Percentiles rank a stretch among this genome's conserved stretches.
Conservation (phyloP, 2,329 filamentous ascomycete genomes). For the Colletotrichum tamarilloi region DNA sequence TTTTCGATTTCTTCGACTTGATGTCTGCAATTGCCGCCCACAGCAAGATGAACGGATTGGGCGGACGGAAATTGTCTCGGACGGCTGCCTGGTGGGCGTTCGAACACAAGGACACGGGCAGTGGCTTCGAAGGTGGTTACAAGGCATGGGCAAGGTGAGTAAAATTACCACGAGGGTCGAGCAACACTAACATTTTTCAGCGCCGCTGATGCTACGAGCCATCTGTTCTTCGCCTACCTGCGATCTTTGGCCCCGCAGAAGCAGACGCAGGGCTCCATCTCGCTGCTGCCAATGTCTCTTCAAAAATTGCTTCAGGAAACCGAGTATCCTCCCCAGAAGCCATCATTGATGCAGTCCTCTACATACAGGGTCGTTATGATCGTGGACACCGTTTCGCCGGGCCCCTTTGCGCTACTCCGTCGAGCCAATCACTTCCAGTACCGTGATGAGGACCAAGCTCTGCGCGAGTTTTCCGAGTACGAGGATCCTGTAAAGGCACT, state of each 20-base stretch:
- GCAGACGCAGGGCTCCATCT: constrained; percentile 80
- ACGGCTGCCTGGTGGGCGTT: constrained; percentile 99
- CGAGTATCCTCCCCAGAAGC: constrained; percentile 88
- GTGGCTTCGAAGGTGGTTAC: constrained; percentile 95
- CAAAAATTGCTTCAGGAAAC: constrained; percentile 92
- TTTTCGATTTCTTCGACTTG: constrained; percentile 96
- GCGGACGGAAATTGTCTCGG: constrained; percentile 91
- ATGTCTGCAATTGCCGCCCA: constrained; percentile 91
- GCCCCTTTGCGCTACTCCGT: constrained; percentile 89
- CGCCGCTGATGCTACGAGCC: constrained; percentile 94
- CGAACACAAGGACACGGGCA: constrained; percentile 86
- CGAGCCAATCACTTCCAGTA: constrained; percentile 97
- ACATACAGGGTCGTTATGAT: constrained; percentile 97
- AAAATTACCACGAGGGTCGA: not conserved
- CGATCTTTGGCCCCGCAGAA: constrained; percentile 88
- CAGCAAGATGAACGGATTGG: constrained; percentile 91
- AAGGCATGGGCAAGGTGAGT: constrained; percentile 84
- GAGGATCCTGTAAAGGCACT: constrained; percentile 89
- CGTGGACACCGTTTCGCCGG: constrained; percentile 93
- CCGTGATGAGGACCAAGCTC: constrained; percentile 84
- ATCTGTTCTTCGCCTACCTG: constrained; percentile 97
- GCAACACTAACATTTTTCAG: constrained; percentile 58
- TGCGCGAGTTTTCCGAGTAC: constrained; percentile 87
- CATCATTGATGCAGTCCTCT: constrained; percentile 78
- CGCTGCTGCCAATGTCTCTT: constrained; percentile 87